Evolutionary conservation across 768 basidiomycete genomes (phyloP), one percentile per base, ranked within the genome.

Genomic region (Lanmaoa pseudosensibilis): DNA sequence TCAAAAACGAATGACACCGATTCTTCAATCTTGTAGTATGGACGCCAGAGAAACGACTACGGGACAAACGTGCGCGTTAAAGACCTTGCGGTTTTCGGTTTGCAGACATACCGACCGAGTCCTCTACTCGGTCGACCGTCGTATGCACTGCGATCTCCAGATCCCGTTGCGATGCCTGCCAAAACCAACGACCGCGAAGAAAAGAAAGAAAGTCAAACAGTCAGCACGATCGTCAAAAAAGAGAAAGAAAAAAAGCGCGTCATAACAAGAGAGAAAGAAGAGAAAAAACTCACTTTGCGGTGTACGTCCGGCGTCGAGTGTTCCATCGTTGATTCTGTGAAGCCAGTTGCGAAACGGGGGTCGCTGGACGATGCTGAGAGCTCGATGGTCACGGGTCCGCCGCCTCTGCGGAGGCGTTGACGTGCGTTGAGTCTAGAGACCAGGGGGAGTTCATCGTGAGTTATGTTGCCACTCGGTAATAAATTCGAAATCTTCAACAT

Each of bases 401-500:
- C 71, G 6, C 68, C 53, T 43, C 61, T 68, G 37, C 78, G 76
- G 23, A 82, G 72, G 1, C 67, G 62, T 43, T 73, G 68, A 1
- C 82, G 74, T 13, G 79, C 78, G 53, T 84, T 84, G 37, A 84
- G 74, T 27, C 80, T 74, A 54, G 10, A 52, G 54, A 30, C 37
- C 46, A 54, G 21, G 12, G 19, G 19, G 10, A 11, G 8, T 15
- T 46, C 19, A 49, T 50, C 38, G 44, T 46, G 12, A 55, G 55
- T 16, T 18, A 5, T 9, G 44, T 30, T n/a, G 16, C 8, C n/a
- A 23, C 16, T 52, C 13, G 8, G 27, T 21, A 21, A n/a, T n/a
- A n/a, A n/a, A n/a, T n/a, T n/a, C n/a, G n/a, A n/a, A n/a, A n/a
- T n/a, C n/a, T n/a, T n/a, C n/a, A n/a, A n/a, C n/a, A n/a, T n/a